Evolutionary conservation across 768 basidiomycete genomes (phyloP), one percentile per base, ranked within the genome.

Genomic region (Trametes elegans): DNA sequence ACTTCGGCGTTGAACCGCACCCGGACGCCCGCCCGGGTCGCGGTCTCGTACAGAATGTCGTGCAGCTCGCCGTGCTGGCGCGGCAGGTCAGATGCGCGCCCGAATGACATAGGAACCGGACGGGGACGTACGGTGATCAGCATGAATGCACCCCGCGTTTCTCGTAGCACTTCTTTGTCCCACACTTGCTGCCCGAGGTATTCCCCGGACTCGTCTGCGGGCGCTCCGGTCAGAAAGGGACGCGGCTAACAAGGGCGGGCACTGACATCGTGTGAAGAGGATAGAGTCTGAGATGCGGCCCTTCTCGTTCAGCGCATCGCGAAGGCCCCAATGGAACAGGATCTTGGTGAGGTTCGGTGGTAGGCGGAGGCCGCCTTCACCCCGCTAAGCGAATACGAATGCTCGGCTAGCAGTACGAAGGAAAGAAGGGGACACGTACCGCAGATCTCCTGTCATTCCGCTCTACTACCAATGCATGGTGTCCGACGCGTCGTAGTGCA

Each of bases 321-420:
- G 54, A 40, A 74, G 61, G 11, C 71, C 71, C 72, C 73, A 75
- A 36, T 67, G 64, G 19, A 65, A 62, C 39, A 74, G 63, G 3
- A 75, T 66, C 48, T 72, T 70, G 40, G 68, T 66, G 63, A 73
- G 62, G 49, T 74, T 75, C 2, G 74, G 73, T 34, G 72, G 66
- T 42, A 73, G 59, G 5, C 70, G 61, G 29, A 68, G 49, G 3
- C 70, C 71, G 23, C 69, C 62, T 39, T 54, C 34, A 14, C 59
- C 55, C 27, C 58, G 39, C 64, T 65, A 29, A n/a, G 11, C 1
- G 21, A 8, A 39, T 19, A 10, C 1, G 21, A 8, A 39, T 19
- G 3, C 6, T 24, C 21, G 38, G 42, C 18, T 11, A 1, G 18
- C 23, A n/a, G 13, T 28, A 26, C 3, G 10, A 18, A 9, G 10